Base-by-base conservation (phyloP, 306 rosid genomes). In the Dalbergia oliveri region DNA sequence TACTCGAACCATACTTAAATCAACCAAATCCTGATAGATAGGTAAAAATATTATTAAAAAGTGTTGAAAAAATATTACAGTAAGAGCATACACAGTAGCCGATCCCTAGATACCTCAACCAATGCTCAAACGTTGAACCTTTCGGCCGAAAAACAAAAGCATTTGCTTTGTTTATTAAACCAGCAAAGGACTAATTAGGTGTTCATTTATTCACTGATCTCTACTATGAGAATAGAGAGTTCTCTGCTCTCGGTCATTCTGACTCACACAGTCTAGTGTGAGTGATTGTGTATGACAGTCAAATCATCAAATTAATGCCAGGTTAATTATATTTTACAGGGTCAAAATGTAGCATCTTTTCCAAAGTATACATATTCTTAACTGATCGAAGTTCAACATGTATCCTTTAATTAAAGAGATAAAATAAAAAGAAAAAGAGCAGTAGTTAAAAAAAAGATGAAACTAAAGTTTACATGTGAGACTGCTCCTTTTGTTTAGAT, bases 71-170 rank as follows among this genome's bases (percentile, higher is more conserved):
- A 54, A 35, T 14, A 4, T 21, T 47, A 47, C 21, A 69, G 8
- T 10, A 50, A 53, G 9, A 34, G 15, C 16, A 72, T 35, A 34
- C 8, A n/a, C 64, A 4, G 18, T 72, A 37, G 19, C 35, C 51
- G 11, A 51, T 35, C 47, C 16, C 13, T 43, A 43, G n/a, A 44
- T 60, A 14, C 69, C 60, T 74, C 3, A 41, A 41, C 31, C 16
- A n/a, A n/a, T 14, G 10, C 57, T 8, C n/a, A 43, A 58, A 23
- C 66, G 13, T 19, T 73, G 13, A 45, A 3, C 47, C 37, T 62
- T 75, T 75, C 79, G 15, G 69, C 39, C 62, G 7, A 76, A 11
- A 76, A 62, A 47, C 70, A 61, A 61, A 75, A 50, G 72, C 3
- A 33, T 18, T 50, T 34, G 23, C 15, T 62, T 64, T 64, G 63